A percentile compares a stretch with the other conserved stretches of the same genome.
phyloP scores from a whole-genome alignment of 2,329 filamentous ascomycete genomes.

The Trichocomaceae sp. region DNA sequence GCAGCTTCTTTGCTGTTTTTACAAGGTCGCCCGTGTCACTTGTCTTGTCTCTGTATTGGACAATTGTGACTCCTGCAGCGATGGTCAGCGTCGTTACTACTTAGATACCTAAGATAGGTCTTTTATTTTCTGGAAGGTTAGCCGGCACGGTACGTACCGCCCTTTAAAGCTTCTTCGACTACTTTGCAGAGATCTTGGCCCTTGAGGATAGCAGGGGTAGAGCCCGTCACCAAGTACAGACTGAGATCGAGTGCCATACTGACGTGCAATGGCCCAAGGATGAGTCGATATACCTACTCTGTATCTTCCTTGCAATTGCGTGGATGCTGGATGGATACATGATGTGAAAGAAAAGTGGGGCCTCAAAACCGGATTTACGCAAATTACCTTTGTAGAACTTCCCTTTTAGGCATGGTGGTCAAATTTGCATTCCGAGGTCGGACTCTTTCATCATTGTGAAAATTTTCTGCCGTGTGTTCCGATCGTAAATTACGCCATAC shows the following conservation, averaged over 20 bases:
- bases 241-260: constrained; percentile 58
- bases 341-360: no score
- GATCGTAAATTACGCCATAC: neutral
- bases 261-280: neutral
- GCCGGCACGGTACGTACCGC: constrained; percentile 47
- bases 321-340: no score
- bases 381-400: no score
- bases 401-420: no score
- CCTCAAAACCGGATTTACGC: no score
- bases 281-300: no score
- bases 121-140: neutral
- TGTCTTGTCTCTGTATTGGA: constrained; percentile 87
- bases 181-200: constrained; percentile 62
- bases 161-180: constrained; percentile 67
- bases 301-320: no score
- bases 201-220: constrained; percentile 75
- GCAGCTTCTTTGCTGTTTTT: constrained; percentile 62
- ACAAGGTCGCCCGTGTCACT: constrained; percentile 67
- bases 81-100: neutral
- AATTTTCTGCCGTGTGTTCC: neutral
- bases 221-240: constrained; percentile 88
- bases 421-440: no score
- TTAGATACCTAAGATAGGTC: no score
- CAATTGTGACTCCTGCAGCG: constrained; percentile 60
- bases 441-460: neutral